Conservation (phyloP, 1,284 basidiomycete species). For the Ceratobasidium sp. region DNA sequence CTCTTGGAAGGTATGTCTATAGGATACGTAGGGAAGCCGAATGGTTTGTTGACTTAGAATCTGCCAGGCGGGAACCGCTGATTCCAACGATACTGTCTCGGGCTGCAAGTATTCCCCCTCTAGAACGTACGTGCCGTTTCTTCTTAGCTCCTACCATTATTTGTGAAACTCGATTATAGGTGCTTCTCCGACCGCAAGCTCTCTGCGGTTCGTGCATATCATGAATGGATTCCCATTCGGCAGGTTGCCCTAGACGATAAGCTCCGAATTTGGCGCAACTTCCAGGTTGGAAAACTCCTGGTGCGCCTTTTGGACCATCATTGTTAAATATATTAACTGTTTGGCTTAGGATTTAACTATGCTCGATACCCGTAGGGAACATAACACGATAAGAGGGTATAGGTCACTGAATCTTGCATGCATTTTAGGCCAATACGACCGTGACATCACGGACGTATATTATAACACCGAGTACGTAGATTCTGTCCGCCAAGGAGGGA, state of each 20-base stretch:
- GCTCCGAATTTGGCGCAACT: constrained; percentile 70
- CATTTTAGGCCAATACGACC: constrained; percentile 62
- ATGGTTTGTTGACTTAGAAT: neutral
- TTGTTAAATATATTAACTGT: neutral
- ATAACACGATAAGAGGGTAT: neutral
- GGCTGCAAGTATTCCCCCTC: constrained; percentile 64
- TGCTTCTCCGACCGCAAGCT: constrained; percentile 66
- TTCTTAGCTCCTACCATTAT: constrained; percentile 38
- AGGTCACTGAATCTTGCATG: constrained; percentile 1
- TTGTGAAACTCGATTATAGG: constrained; percentile 43
- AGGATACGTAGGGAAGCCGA: too few relatives aligned
- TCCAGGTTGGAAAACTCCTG: constrained; percentile 66
- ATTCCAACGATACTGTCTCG: constrained; percentile 64
- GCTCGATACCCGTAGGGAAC: constrained; percentile 49
- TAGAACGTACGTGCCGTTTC: constrained; percentile 49
- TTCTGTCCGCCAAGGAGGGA: constrained; percentile 42
- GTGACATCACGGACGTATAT: constrained; percentile 67
- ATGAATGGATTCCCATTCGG: constrained; percentile 73
- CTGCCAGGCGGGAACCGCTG: constrained; percentile 59
- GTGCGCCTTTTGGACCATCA: constrained; percentile 48
- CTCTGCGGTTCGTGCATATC: constrained; percentile 67
- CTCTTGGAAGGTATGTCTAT: constrained; percentile 56
- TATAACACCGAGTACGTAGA: constrained; percentile 59
- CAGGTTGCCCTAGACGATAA: constrained; percentile 66
- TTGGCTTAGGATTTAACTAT: constrained; percentile 47